Conservation (phyloP, 2,329 filamentous ascomycete genomes). For the Zarea fungicola region DNA sequence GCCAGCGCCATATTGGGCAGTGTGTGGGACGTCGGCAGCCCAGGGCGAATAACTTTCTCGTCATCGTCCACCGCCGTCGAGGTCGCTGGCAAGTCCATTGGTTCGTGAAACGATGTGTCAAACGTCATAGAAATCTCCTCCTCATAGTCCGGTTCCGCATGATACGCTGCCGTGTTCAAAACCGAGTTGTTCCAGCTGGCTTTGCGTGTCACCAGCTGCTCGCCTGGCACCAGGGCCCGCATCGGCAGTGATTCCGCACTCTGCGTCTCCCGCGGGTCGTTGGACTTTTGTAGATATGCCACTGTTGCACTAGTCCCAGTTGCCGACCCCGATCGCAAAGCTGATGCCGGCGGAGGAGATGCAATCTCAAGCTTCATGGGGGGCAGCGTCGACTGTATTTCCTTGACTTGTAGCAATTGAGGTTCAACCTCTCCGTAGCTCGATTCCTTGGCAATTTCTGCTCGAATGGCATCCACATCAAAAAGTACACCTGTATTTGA, state of each 20-base stretch:
- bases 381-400: slow-evolving; percentile 82
- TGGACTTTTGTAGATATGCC: not conserved
- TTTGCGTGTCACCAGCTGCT: slow-evolving; percentile 14
- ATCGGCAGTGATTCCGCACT: slow-evolving; percentile 37
- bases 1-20: slow-evolving; percentile 45
- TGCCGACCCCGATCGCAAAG: slow-evolving; percentile 14
- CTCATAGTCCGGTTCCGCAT: slow-evolving; percentile 27
- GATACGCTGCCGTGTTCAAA: slow-evolving; percentile 22
- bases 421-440: slow-evolving; percentile 43
- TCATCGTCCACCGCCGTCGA: slow-evolving; percentile 29
- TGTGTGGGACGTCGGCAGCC: slow-evolving; percentile 38
- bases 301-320: slow-evolving; percentile 20
- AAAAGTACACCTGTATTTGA: slow-evolving; percentile 68
- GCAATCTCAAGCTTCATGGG: slow-evolving; percentile 74
- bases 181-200: slow-evolving; percentile 11
- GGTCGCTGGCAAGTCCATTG: too few relatives aligned
- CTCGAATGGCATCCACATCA: slow-evolving; percentile 89
- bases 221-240: slow-evolving; percentile 17
- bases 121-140: slow-evolving; percentile 66
- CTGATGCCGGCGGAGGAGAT: slow-evolving; percentile 22
- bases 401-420: slow-evolving; percentile 56
- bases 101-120: slow-evolving; percentile 54
- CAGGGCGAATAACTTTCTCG: slow-evolving; percentile 22
- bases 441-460: slow-evolving; percentile 69
- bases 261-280: slow-evolving; percentile 35